Evolutionary conservation across 768 basidiomycete genomes (phyloP).

Genomic region (Russula virescens): DNA sequence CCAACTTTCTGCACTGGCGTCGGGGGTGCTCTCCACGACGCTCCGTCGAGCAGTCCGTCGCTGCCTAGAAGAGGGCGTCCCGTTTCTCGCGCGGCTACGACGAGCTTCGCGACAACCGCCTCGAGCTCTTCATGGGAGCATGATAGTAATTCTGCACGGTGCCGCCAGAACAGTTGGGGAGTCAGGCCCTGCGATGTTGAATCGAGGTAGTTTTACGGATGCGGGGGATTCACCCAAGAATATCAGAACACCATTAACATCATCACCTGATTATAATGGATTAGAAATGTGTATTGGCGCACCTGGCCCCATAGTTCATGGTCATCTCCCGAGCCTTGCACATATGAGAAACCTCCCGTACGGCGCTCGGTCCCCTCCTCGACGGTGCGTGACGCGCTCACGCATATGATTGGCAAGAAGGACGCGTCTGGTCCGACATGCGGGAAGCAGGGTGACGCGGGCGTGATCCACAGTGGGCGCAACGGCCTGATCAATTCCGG

Average conservation of each 20-base stretch:
- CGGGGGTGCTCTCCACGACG: slow-evolving; percentile 24
- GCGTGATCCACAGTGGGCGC: slow-evolving; percentile 85
- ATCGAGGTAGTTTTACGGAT: background rate
- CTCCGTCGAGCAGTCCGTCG: background rate
- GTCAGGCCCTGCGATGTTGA: slow-evolving; percentile 58
- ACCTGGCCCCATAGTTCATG: slow-evolving; percentile 88
- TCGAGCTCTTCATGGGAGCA: slow-evolving; percentile 47
- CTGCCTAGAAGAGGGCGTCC: background rate
- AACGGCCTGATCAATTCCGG: slow-evolving; percentile 59
- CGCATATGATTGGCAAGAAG: slow-evolving; percentile 72
- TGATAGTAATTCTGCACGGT: slow-evolving; percentile 45
- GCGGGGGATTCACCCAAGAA: background rate
- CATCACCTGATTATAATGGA: too few species aligned
- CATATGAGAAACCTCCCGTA: slow-evolving; percentile 68
- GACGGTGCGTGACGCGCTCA: slow-evolving; percentile 77
- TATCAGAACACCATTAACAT: background rate
- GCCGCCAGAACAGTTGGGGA: slow-evolving; percentile 63
- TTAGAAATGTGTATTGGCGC: slow-evolving; percentile 16
- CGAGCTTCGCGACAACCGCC: slow-evolving; percentile 34
- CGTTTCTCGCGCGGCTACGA: slow-evolving; percentile 8
- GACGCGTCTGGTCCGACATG: slow-evolving; percentile 28
- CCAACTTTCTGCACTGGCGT: slow-evolving; percentile 35
- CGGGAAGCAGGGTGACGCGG: slow-evolving; percentile 52
- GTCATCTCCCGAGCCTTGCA: slow-evolving; percentile 94
- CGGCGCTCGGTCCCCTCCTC: slow-evolving; percentile 56